These are phyloP conservation scores for Arctium minus DNA, from an alignment of 129 eudicot species.

Conservation along the genomic window DNA sequence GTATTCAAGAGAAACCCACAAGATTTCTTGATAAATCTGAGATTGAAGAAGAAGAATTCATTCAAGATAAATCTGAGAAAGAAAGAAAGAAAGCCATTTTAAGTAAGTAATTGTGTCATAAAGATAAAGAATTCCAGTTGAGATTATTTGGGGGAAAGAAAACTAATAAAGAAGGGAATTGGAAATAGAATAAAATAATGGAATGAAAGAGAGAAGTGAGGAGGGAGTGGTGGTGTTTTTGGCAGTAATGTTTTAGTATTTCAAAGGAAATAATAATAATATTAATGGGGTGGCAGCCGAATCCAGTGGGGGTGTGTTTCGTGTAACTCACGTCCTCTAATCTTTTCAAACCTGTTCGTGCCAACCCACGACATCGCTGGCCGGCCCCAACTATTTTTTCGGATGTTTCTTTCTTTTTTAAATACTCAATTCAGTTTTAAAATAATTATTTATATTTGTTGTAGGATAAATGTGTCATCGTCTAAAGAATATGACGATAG, in stretches of 20 bases:
- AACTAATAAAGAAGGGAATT: neutral
- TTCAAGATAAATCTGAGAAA: neutral
- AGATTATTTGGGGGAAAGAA: slow-evolving; percentile 10
- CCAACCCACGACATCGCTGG: slow-evolving; percentile 39
- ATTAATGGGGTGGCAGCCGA: neutral
- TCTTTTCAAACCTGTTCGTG: slow-evolving; percentile 18
- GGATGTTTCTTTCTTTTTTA: too few species aligned
- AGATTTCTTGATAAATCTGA: neutral
- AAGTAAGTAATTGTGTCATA: neutral
- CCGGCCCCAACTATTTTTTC: slow-evolving; percentile 19
- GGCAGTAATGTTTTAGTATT: neutral
- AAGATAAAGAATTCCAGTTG: neutral
- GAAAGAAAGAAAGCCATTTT: neutral
- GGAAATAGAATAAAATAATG: neutral
- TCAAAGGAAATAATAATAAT: too few species aligned
- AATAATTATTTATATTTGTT: too few species aligned
- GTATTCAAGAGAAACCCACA: neutral
- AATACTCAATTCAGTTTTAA: too few species aligned
- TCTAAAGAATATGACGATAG: too few species aligned
- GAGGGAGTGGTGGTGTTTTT: neutral
- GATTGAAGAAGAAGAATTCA: neutral
- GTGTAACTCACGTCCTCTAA: slow-evolving; percentile 35
- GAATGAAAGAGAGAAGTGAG: neutral
- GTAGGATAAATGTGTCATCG: too few species aligned
- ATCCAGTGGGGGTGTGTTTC: slow-evolving; percentile 4